These are phyloP conservation scores for Thalassiosira mediterranea DNA, from an alignment of 352 stramenopile species.

Conservation along the genomic window DNA sequence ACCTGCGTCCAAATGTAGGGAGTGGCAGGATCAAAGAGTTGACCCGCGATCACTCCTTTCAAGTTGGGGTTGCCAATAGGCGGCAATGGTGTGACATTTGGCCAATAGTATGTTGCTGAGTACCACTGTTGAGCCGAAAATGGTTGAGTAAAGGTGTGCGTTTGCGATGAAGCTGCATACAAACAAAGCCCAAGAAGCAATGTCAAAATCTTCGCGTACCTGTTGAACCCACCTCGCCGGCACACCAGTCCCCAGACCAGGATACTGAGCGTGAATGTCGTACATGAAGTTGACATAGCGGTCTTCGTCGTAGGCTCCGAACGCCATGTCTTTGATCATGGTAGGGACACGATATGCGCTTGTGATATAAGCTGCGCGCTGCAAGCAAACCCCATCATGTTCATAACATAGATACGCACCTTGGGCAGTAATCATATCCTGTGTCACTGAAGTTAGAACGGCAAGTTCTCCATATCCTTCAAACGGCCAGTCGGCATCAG, in stretches of 20 bases:
- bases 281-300: constrained; percentile 11
- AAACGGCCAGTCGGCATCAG: too few species aligned
- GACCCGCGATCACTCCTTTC: constrained; percentile 17
- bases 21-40: constrained; percentile 30
- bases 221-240: constrained; percentile 1
- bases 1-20: constrained; percentile 35
- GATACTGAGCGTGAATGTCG: constrained; percentile 6
- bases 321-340: constrained; percentile 9
- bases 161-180: too few species aligned
- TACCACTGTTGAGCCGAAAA: too few species aligned
- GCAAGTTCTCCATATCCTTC: too few species aligned
- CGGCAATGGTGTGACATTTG: not conserved
- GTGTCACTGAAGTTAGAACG: too few species aligned
- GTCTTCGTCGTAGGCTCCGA: constrained; percentile 26
- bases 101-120: not conserved
- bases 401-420: not conserved
- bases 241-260: not conserved
- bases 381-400: constrained; percentile 6
- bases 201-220: too few species aligned
- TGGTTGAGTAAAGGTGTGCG: too few species aligned
- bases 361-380: not conserved
- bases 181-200: too few species aligned
- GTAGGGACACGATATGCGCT: not conserved
- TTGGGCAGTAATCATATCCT: not conserved
- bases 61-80: not conserved